Evolutionary conservation across 257 asterid genomes (phyloP).

Genomic region (Solanum tarapatanum): DNA sequence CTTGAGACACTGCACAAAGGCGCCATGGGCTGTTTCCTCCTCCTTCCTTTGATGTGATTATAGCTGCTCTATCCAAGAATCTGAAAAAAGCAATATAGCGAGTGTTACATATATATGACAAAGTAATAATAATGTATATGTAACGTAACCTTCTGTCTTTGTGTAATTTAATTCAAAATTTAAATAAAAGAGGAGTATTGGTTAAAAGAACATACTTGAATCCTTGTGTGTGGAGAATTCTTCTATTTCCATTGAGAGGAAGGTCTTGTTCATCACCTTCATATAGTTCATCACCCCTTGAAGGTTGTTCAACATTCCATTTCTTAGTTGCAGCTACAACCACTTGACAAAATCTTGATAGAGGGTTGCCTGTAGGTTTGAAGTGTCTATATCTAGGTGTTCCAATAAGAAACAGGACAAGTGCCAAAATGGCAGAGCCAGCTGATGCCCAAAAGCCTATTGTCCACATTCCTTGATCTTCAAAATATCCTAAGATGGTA

Average conservation of each 20-base stretch:
- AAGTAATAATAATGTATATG: neutral
- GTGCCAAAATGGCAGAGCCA: constrained; percentile 51
- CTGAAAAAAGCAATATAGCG: neutral
- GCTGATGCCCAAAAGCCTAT: constrained; percentile 87
- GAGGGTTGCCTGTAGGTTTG: constrained; percentile 64
- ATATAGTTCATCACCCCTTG: constrained; percentile 31
- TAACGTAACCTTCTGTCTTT: too few relatives aligned
- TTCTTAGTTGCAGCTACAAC: constrained; percentile 52
- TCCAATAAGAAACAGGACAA: constrained; percentile 49
- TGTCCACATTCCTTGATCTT: constrained; percentile 72
- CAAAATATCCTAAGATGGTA: constrained; percentile 69
- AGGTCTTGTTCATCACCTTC: constrained; percentile 38
- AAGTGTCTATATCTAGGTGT: constrained; percentile 66
- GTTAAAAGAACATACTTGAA: constrained; percentile 33
- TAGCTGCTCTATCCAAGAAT: constrained; percentile 59
- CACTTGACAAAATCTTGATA: constrained; percentile 70
- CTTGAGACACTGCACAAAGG: constrained; percentile 69
- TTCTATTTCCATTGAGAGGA: constrained; percentile 47
- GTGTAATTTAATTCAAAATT: too few relatives aligned
- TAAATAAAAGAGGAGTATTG: neutral
- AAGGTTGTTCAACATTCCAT: constrained; percentile 40
- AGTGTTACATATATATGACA: neutral
- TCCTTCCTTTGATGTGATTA: constrained; percentile 20
- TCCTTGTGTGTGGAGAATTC: constrained; percentile 64
- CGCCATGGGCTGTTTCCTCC: constrained; percentile 35